Evolutionary conservation across 2,329 filamentous ascomycete species (phyloP).

Genomic region (Cladosporium sp.): DNA sequence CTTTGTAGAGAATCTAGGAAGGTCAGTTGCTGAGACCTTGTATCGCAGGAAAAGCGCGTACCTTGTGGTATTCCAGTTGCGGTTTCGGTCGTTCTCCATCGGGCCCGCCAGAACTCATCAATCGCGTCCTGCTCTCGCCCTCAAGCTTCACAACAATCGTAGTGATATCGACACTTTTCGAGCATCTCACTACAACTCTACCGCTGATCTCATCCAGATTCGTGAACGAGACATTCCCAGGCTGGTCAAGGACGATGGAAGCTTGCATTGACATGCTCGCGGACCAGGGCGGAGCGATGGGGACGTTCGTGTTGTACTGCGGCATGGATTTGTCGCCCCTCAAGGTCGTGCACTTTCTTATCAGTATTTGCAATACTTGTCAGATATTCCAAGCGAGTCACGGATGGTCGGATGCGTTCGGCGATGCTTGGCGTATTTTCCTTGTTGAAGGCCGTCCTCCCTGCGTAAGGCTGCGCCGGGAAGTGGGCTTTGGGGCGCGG

Average conservation of each 20-base stretch:
- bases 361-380: not conserved
- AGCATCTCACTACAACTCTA: conserved; percentile 41
- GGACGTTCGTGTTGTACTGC: conserved; percentile 1
- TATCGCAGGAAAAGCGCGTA: conserved; percentile 23
- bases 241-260: conserved; percentile 30
- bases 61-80: conserved; percentile 50
- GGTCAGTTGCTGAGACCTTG: not conserved
- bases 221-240: conserved; percentile 43
- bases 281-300: conserved; percentile 7
- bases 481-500: not conserved
- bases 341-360: not conserved
- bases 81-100: conserved; percentile 41
- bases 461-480: too few relatives aligned
- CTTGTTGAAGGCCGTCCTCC: not conserved
- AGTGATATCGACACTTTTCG: conserved; percentile 43
- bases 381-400: not conserved
- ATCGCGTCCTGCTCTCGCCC: conserved; percentile 68
- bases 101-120: conserved; percentile 45
- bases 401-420: conserved; percentile 5
- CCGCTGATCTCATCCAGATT: conserved; percentile 73
- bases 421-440: conserved; percentile 1
- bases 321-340: not conserved
- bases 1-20: conserved; percentile 66
- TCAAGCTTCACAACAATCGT: conserved; percentile 76
- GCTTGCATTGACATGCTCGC: conserved; percentile 23